phyloP scores from a whole-genome alignment of 768 basidiomycete genomes.

The Candolleomyces eurysporus region DNA sequence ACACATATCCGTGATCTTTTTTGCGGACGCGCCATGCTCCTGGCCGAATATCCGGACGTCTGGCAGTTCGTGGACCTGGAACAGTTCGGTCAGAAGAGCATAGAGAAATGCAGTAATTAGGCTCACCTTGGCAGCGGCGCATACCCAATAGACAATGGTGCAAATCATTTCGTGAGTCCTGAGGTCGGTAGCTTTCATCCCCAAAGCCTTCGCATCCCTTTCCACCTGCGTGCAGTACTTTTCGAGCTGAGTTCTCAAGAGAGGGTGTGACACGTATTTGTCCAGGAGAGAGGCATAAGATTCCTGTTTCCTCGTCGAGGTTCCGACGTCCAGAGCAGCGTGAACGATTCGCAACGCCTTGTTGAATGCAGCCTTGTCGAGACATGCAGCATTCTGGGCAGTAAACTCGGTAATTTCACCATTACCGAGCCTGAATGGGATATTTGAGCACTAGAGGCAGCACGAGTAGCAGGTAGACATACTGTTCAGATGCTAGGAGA shows the following conservation, averaged over 20 bases:
- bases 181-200: neutral
- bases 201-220: neutral
- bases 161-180: neutral
- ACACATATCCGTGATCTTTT: neutral
- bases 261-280: neutral
- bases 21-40: neutral
- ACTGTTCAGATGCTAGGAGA: too few species aligned
- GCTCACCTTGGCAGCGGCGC: neutral
- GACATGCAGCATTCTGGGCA: neutral
- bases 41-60: neutral
- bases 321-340: neutral
- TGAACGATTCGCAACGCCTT: neutral
- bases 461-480: too few species aligned
- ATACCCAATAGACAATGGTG: conserved; percentile 2
- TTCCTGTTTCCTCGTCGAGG: neutral
- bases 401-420: neutral
- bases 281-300: neutral
- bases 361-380: neutral
- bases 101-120: too few species aligned
- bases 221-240: neutral
- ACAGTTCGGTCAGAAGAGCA: too few species aligned
- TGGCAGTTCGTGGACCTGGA: neutral
- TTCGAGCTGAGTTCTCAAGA: neutral
- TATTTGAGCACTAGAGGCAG: too few species aligned
- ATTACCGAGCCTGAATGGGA: neutral